Base-by-base conservation (phyloP, 2,329 filamentous ascomycete species). In the Trichophyton rubrum region DNA sequence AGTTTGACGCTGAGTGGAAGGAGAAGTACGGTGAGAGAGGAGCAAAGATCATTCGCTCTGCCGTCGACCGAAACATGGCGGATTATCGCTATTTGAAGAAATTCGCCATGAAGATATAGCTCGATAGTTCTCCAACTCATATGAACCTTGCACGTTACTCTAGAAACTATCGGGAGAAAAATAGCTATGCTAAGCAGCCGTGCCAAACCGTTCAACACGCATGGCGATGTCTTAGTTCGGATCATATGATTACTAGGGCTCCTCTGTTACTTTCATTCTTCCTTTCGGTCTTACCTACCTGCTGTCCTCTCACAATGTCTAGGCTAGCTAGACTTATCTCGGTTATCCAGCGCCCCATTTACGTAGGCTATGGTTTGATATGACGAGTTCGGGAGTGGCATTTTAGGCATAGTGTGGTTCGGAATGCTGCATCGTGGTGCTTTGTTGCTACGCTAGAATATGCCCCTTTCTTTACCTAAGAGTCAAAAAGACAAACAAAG, bases 41-140 rank as follows among this genome's bases (percentile, higher is more conserved):
- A 9, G 83, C 83, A 3, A 79, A 78, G 62, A 71, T 81, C 60
- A 85, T 86, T 66, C 76, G 79, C 45, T 75, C 82, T 67, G 81
- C 81, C 0, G 83, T 85, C 56, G 79, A 82, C 59, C 77, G 74
- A 59, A 84, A 82, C 68, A 79, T 85, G 68, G 76, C 73, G 61
- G 78, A 85, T 68, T 86, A 85, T 68, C 77, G 84, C 67, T 85
- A 85, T 67, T 67, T 86, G 73, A 85, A 85, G 79, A 80, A 83
- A 68, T 86, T 84, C 70, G 81, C 81, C 64, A 77, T 85, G 70
- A 82, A 80, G 70, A 73, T 76, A 27, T 75, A 69, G 64, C 9
- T 47, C 5, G 1, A 51, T 51, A 27, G 6, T 11, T 24, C 6
- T 9, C 8, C 7, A 17, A 13, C 43, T 13, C 38, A 41, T 43